Evolutionary conservation across 768 basidiomycete species (phyloP).

Genomic region (Boletus sensibilis): DNA sequence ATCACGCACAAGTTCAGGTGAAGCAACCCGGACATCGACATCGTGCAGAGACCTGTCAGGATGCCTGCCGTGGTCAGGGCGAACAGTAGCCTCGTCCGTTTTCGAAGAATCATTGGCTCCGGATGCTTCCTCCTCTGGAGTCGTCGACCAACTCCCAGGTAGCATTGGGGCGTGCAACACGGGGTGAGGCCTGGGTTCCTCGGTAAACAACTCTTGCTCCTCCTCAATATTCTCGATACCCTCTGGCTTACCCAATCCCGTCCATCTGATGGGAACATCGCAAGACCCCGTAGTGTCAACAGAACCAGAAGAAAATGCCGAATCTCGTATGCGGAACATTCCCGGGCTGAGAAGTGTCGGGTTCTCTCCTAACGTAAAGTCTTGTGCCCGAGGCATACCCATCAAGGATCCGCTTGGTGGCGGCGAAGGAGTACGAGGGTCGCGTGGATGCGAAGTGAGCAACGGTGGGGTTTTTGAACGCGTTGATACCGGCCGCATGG

Average conservation of each 20-base stretch:
- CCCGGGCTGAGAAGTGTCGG: slow-evolving; percentile 50
- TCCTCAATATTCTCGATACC: slow-evolving; percentile 40
- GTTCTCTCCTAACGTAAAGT: slow-evolving; percentile 24
- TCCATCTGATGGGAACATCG: slow-evolving; percentile 64
- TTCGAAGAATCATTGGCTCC: slow-evolving; percentile 28
- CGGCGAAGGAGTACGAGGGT: slow-evolving; percentile 25
- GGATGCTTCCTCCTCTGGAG: slow-evolving; percentile 50
- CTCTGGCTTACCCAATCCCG: slow-evolving; percentile 43
- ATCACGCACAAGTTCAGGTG: slow-evolving; percentile 50
- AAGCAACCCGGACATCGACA: slow-evolving; percentile 48
- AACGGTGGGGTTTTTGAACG: slow-evolving; percentile 43
- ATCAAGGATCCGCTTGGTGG: slow-evolving; percentile 17
- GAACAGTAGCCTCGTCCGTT: slow-evolving; percentile 27
- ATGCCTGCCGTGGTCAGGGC: slow-evolving; percentile 26
- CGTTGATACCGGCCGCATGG: slow-evolving; percentile 35
- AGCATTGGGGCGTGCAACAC: slow-evolving; percentile 38
- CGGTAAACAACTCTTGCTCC: slow-evolving; percentile 30
- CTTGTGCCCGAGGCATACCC: slow-evolving; percentile 21
- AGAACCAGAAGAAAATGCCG: slow-evolving; percentile 53
- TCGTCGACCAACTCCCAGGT: slow-evolving; percentile 56
- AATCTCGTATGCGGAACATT: slow-evolving; percentile 59
- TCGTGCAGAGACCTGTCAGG: slow-evolving; percentile 45
- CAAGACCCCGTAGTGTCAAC: slow-evolving; percentile 42
- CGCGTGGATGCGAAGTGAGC: slow-evolving; percentile 30
- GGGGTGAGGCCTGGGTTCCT: slow-evolving; percentile 23